Evolutionary conservation across 345 rosid species (phyloP).

Genomic region (Eucalyptus tenuipes): DNA sequence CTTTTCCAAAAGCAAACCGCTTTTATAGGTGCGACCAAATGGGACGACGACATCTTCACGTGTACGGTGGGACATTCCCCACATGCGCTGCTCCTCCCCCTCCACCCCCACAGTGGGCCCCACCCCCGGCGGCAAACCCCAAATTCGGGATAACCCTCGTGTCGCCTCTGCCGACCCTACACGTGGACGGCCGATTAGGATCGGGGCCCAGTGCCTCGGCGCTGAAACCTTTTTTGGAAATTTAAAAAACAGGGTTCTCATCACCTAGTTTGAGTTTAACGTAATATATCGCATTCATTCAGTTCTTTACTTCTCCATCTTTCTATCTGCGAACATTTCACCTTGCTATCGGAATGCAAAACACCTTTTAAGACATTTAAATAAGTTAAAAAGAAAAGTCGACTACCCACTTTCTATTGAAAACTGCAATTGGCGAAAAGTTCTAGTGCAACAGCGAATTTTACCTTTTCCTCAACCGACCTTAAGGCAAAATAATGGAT

Average conservation of each 20-base stretch:
- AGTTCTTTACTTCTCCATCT: background rate
- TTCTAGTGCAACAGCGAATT: background rate
- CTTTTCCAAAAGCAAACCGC: background rate
- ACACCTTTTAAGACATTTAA: background rate
- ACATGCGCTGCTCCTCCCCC: background rate
- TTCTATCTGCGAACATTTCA: background rate
- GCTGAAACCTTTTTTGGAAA: background rate
- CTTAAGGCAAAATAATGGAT: background rate
- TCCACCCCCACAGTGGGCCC: background rate
- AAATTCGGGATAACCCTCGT: background rate
- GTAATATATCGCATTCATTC: background rate
- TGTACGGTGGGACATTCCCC: background rate
- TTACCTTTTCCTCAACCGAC: background rate
- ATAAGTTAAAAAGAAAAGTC: background rate
- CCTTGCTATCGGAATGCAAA: background rate
- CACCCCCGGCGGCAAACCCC: background rate
- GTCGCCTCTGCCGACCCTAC: background rate
- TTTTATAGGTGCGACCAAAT: background rate
- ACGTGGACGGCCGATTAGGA: background rate
- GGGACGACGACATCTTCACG: background rate
- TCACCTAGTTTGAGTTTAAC: background rate
- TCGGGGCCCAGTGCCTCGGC: background rate
- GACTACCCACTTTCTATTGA: background rate
- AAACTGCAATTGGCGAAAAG: background rate
- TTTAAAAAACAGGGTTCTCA: background rate